Conservation (phyloP, 768 basidiomycete species). For the Tricholoma bakamatsutake region DNA sequence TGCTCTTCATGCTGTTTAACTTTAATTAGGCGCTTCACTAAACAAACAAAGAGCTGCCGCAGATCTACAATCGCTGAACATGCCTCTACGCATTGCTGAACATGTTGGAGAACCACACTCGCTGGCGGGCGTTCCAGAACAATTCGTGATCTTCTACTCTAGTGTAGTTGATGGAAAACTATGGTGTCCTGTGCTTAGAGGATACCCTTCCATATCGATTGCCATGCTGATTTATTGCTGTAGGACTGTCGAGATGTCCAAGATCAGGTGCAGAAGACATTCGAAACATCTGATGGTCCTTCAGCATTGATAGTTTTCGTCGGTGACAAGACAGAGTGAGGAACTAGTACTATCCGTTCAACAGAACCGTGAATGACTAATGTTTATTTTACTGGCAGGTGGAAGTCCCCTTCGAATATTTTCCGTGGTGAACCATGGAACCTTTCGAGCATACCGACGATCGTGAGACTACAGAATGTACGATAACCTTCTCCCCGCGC, state of each 20-base stretch:
- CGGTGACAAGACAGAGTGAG: conserved; percentile 59
- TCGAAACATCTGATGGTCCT: conserved; percentile 38
- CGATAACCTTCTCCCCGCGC: conserved; percentile 15
- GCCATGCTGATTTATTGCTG: neutral
- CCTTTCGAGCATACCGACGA: conserved; percentile 55
- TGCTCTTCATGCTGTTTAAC: too few relatives aligned
- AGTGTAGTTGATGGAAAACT: conserved; percentile 54
- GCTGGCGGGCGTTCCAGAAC: conserved; percentile 37
- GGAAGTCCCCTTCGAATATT: conserved; percentile 54
- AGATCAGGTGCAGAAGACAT: conserved; percentile 42
- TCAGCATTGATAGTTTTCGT: conserved; percentile 62
- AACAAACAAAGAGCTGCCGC: too few relatives aligned
- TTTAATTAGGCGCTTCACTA: too few relatives aligned
- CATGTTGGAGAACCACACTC: conserved; percentile 28
- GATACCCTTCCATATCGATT: neutral
- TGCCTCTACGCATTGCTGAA: conserved; percentile 46
- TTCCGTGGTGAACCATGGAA: conserved; percentile 64
- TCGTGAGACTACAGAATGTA: conserved; percentile 56
- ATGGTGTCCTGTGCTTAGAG: conserved; percentile 66
- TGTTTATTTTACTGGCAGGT: conserved; percentile 35
- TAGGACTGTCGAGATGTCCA: conserved; percentile 68
- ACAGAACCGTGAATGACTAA: neutral
- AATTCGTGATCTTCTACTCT: conserved; percentile 65
- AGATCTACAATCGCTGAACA: conserved; percentile 15
- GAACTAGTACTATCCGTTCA: conserved; percentile 6